Base-by-base conservation (phyloP, 2,329 filamentous ascomycete genomes). In the Penicillium aurantiogriseum region DNA sequence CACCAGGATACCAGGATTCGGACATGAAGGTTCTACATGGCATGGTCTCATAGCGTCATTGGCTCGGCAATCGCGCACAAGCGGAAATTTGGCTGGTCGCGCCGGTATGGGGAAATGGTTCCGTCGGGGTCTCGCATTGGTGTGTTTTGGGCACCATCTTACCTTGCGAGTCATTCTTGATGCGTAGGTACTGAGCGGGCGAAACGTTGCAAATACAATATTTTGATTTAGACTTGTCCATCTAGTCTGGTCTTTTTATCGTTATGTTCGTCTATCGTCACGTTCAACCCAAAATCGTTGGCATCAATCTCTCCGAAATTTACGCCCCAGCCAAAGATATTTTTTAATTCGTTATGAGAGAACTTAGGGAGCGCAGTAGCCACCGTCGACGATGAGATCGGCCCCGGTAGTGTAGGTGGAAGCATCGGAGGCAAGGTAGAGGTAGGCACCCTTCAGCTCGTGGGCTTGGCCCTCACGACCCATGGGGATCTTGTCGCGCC, bases 351-450 rank as follows among this genome's bases (percentile, higher is more conserved):
- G 23, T 1, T 6, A 6, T 2, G 2, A 10, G 19, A 17, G 13
- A 23, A 29, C n/a, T 54, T 60, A 68, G 15, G 66, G 66, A 27
- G 64, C 64, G 47, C 64, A 68, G 74, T 91, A 91, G 54, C 89
- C 89, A 58, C 90, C 90, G 71, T 94, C 90, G 47, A 92, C 83
- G 61, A 90, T 77, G 58, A 94, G 80, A 72, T 92, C 88, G 10
- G 83, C 80, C 0, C 86, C 91, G 9, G 90, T 95, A 19, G 88
- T 91, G 76, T 91, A 95, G 53, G 86, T 89, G n/a, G 88, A 85
- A 4, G 90, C 90, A 74, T 95, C 90, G 15, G 87, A 90, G 19
- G 89, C 88, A 56, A 95, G 80, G 75, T 92, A 94, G 47, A 95
- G 76, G 72, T 89, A 96, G 19, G 88, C 88, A 21, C 90, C 91